These are phyloP conservation scores for Colletotrichum spinosum DNA, from an alignment of 2,329 filamentous ascomycete genomes.

Conservation along the genomic window DNA sequence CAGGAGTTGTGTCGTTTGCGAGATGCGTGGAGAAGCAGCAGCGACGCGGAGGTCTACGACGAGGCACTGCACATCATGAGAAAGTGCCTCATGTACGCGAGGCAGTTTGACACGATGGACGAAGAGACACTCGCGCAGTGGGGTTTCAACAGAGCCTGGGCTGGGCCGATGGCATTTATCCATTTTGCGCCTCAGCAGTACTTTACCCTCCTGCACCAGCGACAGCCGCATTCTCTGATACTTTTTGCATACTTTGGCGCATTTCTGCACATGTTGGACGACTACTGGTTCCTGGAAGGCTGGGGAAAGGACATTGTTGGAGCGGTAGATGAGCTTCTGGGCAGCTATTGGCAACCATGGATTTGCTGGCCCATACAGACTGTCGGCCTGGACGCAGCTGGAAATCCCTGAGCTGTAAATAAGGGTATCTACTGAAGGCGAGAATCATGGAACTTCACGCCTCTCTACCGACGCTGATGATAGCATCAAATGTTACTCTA, in stretches of 20 bases:
- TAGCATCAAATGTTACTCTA: too few species aligned
- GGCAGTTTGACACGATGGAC: conserved; percentile 37
- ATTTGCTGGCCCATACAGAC: conserved; percentile 30
- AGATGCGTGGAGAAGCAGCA: conserved; percentile 24
- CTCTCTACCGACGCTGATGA: too few species aligned
- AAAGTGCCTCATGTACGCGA: conserved; percentile 32
- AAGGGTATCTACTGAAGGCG: neutral
- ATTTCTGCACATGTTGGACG: conserved; percentile 28
- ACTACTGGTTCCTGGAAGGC: conserved; percentile 38
- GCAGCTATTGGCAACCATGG: conserved; percentile 38
- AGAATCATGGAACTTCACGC: too few species aligned
- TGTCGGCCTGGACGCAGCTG: neutral
- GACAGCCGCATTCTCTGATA: conserved; percentile 39
- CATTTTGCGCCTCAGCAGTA: conserved; percentile 36
- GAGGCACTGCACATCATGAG: conserved; percentile 28
- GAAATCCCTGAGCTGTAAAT: neutral
- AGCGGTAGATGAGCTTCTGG: conserved; percentile 38
- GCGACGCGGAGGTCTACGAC: conserved; percentile 33
- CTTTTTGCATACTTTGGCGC: conserved; percentile 38
- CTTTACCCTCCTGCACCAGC: conserved; percentile 39
- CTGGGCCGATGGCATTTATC: conserved; percentile 38
- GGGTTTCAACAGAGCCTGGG: conserved; percentile 38
- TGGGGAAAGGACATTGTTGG: conserved; percentile 40
- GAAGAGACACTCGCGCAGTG: conserved; percentile 4
- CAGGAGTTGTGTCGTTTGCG: conserved; percentile 18